These are phyloP conservation scores for Ustilago sp. DNA, from an alignment of 1,284 basidiomycete species.

Conservation along the genomic window DNA sequence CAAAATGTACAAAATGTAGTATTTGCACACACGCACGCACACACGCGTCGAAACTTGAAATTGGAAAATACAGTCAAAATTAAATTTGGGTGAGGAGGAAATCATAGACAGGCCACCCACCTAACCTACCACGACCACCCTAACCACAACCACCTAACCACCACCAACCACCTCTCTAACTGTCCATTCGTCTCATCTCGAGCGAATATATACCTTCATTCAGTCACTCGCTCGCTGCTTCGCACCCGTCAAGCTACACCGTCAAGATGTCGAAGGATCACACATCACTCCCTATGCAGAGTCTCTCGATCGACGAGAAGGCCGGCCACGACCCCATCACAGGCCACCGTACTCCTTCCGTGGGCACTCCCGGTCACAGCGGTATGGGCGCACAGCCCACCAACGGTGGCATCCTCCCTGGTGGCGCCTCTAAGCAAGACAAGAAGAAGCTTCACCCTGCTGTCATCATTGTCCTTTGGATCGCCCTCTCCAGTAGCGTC, in stretches of 20 bases:
- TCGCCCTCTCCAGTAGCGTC: conserved; percentile 86
- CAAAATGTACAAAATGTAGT: background rate
- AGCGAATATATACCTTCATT: background rate
- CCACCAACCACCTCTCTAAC: conserved; percentile 4
- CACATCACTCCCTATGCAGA: conserved; percentile 62
- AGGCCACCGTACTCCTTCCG: conserved; percentile 58
- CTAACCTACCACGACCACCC: too few species aligned
- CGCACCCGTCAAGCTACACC: background rate
- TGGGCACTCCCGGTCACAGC: conserved; percentile 50
- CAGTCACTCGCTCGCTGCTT: conserved; percentile 8
- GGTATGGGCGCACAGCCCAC: conserved; percentile 50
- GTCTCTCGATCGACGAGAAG: conserved; percentile 63
- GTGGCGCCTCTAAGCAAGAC: conserved; percentile 46
- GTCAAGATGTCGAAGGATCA: conserved; percentile 61
- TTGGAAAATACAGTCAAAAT: background rate
- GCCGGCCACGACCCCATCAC: conserved; percentile 63
- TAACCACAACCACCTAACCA: background rate
- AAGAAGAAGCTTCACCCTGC: conserved; percentile 71
- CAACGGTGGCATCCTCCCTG: conserved; percentile 52
- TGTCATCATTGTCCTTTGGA: conserved; percentile 87
- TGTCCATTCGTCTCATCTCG: conserved; percentile 10
- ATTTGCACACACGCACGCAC: conserved; percentile 1
- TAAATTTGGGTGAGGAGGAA: too few species aligned
- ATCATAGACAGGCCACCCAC: too few species aligned
- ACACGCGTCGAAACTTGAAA: background rate